A percentile compares a stretch with the other conserved stretches of the same genome.
These are phyloP conservation scores for Hondaea fermentalgiana DNA, from an alignment of 108 stramenopile species.

Conservation along the genomic window DNA sequence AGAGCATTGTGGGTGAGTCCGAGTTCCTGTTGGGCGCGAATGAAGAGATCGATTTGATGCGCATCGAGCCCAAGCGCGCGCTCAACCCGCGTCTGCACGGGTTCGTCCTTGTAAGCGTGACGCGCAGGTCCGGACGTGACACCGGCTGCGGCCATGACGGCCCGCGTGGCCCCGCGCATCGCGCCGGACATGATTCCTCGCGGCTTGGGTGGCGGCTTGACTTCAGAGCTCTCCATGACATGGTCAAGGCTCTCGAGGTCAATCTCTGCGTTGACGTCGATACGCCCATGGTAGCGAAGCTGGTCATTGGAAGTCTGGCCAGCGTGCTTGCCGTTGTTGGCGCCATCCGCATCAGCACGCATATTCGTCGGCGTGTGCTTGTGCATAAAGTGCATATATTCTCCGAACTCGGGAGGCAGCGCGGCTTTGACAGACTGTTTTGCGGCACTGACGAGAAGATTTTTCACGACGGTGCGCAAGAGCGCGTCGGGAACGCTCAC, in stretches of 20 bases:
- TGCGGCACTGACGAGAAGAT: neutral
- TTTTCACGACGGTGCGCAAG: constrained; percentile 5
- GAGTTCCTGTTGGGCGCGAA: constrained; percentile 1
- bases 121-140: neutral
- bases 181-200: neutral
- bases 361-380: neutral
- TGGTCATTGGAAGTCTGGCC: neutral
- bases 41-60: neutral
- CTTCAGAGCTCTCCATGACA: neutral
- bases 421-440: neutral
- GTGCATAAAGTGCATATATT: constrained; percentile 3
- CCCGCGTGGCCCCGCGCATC: neutral
- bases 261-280: neutral
- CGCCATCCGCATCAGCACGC: neutral
- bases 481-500: neutral
- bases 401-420: constrained; percentile 10
- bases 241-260: neutral
- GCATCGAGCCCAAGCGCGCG: neutral
- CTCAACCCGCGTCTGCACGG: neutral
- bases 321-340: neutral
- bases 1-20: neutral
- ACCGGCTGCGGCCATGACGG: neutral
- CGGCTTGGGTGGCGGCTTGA: neutral
- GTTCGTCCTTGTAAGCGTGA: neutral
- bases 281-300: neutral